Percentiles rank a stretch among this genome's conserved stretches.
Conservation (phyloP, 192 early-diverging fungal species). For the Paraglomus occultum region DNA sequence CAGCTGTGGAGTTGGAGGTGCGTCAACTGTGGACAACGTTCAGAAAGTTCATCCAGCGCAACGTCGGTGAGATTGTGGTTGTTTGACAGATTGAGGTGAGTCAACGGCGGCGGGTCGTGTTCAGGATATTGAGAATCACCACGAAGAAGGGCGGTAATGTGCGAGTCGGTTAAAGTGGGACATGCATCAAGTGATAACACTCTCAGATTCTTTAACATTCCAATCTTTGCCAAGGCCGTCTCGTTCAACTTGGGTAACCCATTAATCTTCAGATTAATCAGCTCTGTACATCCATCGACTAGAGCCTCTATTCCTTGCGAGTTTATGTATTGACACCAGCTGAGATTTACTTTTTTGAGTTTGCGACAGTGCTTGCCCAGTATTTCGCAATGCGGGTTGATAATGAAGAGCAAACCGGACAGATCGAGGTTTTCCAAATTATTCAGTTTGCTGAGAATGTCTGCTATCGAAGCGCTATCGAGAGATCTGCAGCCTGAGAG, state of each 20-base stretch:
- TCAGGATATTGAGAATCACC: background rate
- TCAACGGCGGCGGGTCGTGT: slow-evolving; percentile 19
- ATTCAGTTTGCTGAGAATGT: background rate
- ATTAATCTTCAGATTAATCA: slow-evolving; percentile 5
- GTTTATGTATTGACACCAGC: slow-evolving; percentile 9
- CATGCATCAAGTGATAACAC: slow-evolving; percentile 2
- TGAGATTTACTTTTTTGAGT: slow-evolving; percentile 10
- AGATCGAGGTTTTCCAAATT: slow-evolving; percentile 7
- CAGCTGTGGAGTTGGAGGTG: slow-evolving; percentile 43
- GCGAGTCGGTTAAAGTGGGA: background rate
- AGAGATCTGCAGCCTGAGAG: slow-evolving; percentile 33
- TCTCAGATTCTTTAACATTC: background rate
- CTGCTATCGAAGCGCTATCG: background rate
- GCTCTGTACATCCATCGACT: background rate
- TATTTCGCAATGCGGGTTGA: background rate
- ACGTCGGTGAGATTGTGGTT: slow-evolving; percentile 35
- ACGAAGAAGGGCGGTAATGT: background rate
- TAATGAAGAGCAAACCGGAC: background rate
- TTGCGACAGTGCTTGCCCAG: slow-evolving; percentile 3
- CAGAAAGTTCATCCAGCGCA: slow-evolving; percentile 20
- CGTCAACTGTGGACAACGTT: slow-evolving; percentile 22
- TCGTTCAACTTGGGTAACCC: background rate
- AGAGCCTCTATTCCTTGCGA: background rate
- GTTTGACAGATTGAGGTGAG: slow-evolving; percentile 37
- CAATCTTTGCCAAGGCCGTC: background rate